A percentile compares a stretch with the other conserved stretches of the same genome.
Evolutionary conservation across 805 yeast genomes (phyloP).

Genomic region (Pichia thaimueangensis): DNA sequence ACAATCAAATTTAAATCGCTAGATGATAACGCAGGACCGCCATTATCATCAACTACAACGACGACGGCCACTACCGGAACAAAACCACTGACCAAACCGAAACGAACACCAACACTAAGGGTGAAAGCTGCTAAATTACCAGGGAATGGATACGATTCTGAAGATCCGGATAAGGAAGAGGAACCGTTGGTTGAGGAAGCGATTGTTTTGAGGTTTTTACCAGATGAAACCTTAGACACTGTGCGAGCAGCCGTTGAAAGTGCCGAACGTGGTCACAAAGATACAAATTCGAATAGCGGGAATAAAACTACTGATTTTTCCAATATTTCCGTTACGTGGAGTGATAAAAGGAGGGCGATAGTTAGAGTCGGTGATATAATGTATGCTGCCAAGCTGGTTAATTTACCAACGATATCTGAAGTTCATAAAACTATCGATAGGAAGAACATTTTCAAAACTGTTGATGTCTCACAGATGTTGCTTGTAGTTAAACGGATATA

Average conservation of each 20-base stretch:
- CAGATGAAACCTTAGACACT: slow-evolving; percentile 62
- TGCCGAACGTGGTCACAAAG: slow-evolving; percentile 31
- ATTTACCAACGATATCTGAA: slow-evolving; percentile 83
- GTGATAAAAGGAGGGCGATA: slow-evolving; percentile 73
- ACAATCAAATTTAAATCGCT: slow-evolving; percentile 62
- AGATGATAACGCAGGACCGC: slow-evolving; percentile 33
- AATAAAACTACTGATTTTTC: slow-evolving; percentile 43
- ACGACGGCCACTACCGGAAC: slow-evolving; percentile 22
- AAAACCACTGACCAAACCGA: slow-evolving; percentile 3
- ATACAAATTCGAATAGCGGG: background rate
- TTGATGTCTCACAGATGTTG: slow-evolving; percentile 82
- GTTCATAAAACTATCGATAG: slow-evolving; percentile 83
- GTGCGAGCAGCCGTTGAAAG: slow-evolving; percentile 68
- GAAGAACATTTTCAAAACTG: slow-evolving; percentile 80
- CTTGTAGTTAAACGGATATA: slow-evolving; percentile 55
- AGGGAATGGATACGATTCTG: slow-evolving; percentile 95
- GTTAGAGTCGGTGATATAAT: slow-evolving; percentile 61
- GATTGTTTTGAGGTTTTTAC: slow-evolving; percentile 65
- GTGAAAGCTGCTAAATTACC: slow-evolving; percentile 64
- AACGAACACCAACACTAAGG: slow-evolving; percentile 39
- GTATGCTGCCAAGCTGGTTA: slow-evolving; percentile 82
- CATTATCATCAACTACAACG: background rate
- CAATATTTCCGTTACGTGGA: slow-evolving; percentile 72
- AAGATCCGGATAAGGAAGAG: slow-evolving; percentile 92
- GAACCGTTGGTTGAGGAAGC: slow-evolving; percentile 92